Conservation (phyloP, 345 rosid genomes). For the Toxicodendron radicans region DNA sequence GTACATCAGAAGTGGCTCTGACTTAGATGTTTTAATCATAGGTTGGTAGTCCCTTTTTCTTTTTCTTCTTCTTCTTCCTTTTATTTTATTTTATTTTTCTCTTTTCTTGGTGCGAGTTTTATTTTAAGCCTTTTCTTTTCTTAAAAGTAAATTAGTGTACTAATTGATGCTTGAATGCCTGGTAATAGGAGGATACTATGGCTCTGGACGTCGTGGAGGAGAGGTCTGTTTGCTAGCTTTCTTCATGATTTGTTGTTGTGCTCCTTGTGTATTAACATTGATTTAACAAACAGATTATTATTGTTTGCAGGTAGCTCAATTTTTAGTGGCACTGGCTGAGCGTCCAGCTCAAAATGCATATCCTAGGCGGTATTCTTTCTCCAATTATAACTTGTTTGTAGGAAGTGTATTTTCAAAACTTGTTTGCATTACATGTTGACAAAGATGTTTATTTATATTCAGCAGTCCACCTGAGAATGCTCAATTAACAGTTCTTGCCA, state of each 20-base stretch:
- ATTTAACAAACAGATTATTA: background rate
- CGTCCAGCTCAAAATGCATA: slow-evolving; percentile 54
- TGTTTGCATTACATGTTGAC: background rate
- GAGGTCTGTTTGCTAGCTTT: slow-evolving; percentile 46
- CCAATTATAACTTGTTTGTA: background rate
- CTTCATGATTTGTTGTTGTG: slow-evolving; percentile 8
- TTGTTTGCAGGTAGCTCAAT: slow-evolving; percentile 77
- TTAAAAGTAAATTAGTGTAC: slow-evolving; percentile 17
- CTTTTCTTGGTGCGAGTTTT: too few species aligned
- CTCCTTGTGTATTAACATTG: background rate
- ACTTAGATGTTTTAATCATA: slow-evolving; percentile 88
- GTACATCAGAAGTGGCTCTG: slow-evolving; percentile 79
- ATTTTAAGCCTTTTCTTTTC: background rate
- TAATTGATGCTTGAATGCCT: slow-evolving; percentile 14
- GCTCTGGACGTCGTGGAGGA: slow-evolving; percentile 97
- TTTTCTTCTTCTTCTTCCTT: background rate
- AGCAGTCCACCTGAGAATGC: background rate
- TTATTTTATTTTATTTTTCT: too few species aligned
- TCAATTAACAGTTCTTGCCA: background rate
- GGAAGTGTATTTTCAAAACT: background rate
- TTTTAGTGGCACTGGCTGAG: slow-evolving; percentile 89
- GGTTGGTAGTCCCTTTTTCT: slow-evolving; percentile 45
- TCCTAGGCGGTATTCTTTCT: slow-evolving; percentile 64
- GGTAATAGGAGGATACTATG: slow-evolving; percentile 86
- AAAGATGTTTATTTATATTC: background rate